phyloP scores from a whole-genome alignment of 495 filamentous ascomycete genomes.

The Neurospora tetrasperma region DNA sequence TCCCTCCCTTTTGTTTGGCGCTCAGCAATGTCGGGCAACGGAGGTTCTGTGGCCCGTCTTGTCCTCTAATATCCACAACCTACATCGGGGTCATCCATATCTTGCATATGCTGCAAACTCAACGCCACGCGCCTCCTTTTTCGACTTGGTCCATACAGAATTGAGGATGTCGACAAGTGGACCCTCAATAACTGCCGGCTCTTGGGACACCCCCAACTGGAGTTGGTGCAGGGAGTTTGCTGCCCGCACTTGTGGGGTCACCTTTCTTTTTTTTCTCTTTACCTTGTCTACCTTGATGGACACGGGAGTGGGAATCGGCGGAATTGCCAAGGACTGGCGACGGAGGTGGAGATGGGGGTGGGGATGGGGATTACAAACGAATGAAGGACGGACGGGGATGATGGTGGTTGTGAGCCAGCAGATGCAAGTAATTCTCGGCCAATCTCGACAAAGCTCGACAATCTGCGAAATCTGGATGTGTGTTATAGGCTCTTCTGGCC shows the following conservation, averaged over 20 bases:
- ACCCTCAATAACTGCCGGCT: background rate
- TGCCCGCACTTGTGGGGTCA: background rate
- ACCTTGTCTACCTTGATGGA: background rate
- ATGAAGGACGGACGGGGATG: background rate
- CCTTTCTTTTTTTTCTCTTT: background rate
- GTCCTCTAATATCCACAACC: background rate
- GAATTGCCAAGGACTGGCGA: background rate
- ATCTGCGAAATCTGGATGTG: background rate
- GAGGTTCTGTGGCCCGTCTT: background rate
- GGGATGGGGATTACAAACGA: background rate
- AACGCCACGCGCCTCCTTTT: background rate
- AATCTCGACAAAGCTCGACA: background rate
- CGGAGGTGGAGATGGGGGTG: background rate
- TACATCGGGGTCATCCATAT: background rate
- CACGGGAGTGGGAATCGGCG: background rate
- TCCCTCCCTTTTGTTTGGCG: background rate
- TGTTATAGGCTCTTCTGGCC: background rate
- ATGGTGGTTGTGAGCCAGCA: background rate
- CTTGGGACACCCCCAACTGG: background rate
- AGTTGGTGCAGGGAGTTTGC: background rate
- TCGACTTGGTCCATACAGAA: background rate
- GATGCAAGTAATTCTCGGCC: background rate
- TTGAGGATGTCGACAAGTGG: background rate
- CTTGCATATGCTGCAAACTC: background rate
- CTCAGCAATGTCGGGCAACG: background rate